Evolutionary conservation across 2,329 filamentous ascomycete species (phyloP), one percentile per base, ranked within the genome.

Genomic region (Neopestalotiopsis sp.): DNA sequence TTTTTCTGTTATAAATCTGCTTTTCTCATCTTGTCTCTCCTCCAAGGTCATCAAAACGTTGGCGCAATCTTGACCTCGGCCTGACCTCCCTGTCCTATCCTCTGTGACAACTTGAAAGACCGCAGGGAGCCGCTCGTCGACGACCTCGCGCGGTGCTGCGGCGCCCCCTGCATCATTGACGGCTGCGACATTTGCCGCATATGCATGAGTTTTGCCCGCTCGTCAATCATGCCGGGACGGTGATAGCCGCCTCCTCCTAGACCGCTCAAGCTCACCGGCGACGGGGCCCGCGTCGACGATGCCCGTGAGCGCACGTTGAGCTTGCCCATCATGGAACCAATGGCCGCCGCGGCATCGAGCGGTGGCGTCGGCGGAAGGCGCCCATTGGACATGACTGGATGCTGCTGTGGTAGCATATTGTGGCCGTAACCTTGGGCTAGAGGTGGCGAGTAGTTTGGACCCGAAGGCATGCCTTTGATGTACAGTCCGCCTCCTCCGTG

Each of bases 311-410:
- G 75, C 1, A 77, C 74, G 57, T 81, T 78, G 13, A 81, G 67
- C 56, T 77, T 78, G 68, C 74, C 74, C 72, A 79, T 77, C 75
- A 78, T 78, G 4, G 76, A 74, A 20, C 70, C 74, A 65, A 81
- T 75, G 9, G 78, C 77, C 2, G 76, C 70, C 2, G 69, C 70
- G 1, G 72, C 67, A 59, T 76, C 75, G 13, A 79, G 71, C 1
- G 76, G 76, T 34, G 78, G 77, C 9, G 76, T 76, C 6, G 78
- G 77, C 42, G 69, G 52, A 28, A 56, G 49, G 59, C 42, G 32
- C 45, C 67, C 20, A 17, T 52, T 52, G 70, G 68, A 34, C 57
- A 59, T 14, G 13, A 52, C n/a, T 4, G 20, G 20, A 3, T 49
- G 52, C 5, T 17, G 12, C 10, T 49, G 24, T 38, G 34, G 34